Evolutionary conservation across 176 grass and related monocot species (phyloP), one percentile per base, ranked within the genome.

Genomic region (Saccharum spontaneum): DNA sequence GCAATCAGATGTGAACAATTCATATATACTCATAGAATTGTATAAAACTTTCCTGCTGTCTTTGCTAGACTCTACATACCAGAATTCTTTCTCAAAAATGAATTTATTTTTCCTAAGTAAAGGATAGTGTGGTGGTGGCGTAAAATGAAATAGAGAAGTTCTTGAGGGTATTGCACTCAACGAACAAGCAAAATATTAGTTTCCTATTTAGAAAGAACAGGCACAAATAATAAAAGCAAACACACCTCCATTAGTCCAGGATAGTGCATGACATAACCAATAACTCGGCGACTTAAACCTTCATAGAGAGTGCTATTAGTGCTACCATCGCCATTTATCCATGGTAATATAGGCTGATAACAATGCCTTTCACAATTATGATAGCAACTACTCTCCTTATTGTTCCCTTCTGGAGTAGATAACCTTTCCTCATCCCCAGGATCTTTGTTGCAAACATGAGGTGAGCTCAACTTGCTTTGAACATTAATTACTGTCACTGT

Each of bases 291-390:
- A 69, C 83, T 89, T 67, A 98, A 87, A 69, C 93, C 93, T 86
- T 98, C 89, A 36, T 93, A 94, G 18, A 94, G 57, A 11, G 84
- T 89, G 75, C 59, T 92, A 77, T 98, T 98, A 62, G 73, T 88
- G 38, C 87, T 95, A 68, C 96, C 96, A 87, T 98, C 96, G 82
- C 85, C 96, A 89, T 98, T 98, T 83, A 98, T 88, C 93, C 96
- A 98, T 87, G 96, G 93, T 26, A 95, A 87, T 82, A 98, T 98
- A 75, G 91, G 93, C 24, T 88, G 79, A 75, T 88, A 94, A 30
- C 86, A 41, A 75, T 78, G 86, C 52, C 33, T 73, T 55, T 57
- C 78, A 69, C 73, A 80, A 82, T 43, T 73, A 83, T 82, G 57
- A 82, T 41, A 67, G 20, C 43, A 85, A 75, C 85, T 86, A 50